A percentile compares a stretch with the other conserved stretches of the same genome.
phyloP scores from a whole-genome alignment of 106 monocot species.

The Acanthochlamys bracteata region DNA sequence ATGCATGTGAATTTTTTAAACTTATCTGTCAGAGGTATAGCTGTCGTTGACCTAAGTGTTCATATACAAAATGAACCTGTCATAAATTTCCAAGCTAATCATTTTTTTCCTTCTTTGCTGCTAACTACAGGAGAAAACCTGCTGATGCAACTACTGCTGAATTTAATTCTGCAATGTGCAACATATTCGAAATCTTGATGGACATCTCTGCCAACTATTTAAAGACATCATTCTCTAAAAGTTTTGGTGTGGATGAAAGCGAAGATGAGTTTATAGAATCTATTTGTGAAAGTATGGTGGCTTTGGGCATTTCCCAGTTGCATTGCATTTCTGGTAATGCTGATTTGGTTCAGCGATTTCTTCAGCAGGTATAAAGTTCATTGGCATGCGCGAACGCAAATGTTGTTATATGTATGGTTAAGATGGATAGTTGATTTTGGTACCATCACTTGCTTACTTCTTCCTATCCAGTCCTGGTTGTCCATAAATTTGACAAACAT shows the following conservation, averaged over 20 bases:
- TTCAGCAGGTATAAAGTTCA: slow-evolving; percentile 93
- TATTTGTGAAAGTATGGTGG: slow-evolving; percentile 81
- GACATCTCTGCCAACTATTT: slow-evolving; percentile 60
- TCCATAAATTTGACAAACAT: no score
- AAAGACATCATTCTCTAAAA: slow-evolving; percentile 36
- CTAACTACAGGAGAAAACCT: slow-evolving; percentile 66
- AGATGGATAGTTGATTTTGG: no score
- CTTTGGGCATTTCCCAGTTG: slow-evolving; percentile 70
- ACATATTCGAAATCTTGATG: slow-evolving; percentile 72
- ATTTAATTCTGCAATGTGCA: slow-evolving; percentile 73
- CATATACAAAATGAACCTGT: no score
- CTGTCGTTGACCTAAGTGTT: no score
- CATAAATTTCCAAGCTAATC: background rate
- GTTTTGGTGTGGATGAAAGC: slow-evolving; percentile 53
- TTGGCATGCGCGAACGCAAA: no score
- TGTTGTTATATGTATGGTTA: no score
- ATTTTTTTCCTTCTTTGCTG: slow-evolving; percentile 6
- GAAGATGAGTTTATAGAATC: slow-evolving; percentile 76
- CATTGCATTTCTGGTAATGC: slow-evolving; percentile 51
- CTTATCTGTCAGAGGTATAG: slow-evolving; percentile 77
- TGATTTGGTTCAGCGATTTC: slow-evolving; percentile 38
- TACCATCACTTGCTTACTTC: no score
- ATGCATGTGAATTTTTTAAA: slow-evolving; percentile 95
- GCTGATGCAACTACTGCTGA: slow-evolving; percentile 51
- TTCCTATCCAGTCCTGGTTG: no score